Conservation (phyloP, 495 filamentous ascomycete species). For the Venustampulla echinocandica region DNA sequence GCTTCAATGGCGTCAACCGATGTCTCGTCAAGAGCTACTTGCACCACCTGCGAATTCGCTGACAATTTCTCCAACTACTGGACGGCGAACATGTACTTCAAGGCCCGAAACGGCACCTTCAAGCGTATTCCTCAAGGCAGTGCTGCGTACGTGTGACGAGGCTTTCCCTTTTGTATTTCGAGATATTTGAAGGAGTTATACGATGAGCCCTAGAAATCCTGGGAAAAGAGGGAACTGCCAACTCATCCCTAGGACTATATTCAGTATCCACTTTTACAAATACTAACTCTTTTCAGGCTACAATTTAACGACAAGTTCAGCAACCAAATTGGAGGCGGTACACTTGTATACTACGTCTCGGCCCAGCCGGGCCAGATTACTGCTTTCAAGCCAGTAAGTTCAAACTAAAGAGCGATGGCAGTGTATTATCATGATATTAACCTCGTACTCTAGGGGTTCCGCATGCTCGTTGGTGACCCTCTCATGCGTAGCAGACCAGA, state of each 20-base stretch:
- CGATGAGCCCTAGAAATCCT: background rate
- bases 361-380: conserved; percentile 42
- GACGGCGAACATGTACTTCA: conserved; percentile 56
- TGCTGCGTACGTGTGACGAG: conserved; percentile 42
- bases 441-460: conserved; percentile 25
- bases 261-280: background rate
- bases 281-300: conserved; percentile 8
- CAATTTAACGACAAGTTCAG: conserved; percentile 41
- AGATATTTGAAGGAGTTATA: background rate
- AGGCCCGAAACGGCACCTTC: conserved; percentile 53
- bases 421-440: conserved; percentile 18
- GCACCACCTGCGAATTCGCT: conserved; percentile 51
- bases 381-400: conserved; percentile 41
- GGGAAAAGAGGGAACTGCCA: background rate
- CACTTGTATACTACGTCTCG: conserved; percentile 46
- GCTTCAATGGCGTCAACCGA: conserved; percentile 45
- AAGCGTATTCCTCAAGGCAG: conserved; percentile 52
- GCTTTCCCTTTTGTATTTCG: background rate
- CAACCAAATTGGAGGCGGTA: conserved; percentile 39
- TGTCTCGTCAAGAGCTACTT: conserved; percentile 41
- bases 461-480: conserved; percentile 37
- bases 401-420: conserved; percentile 24
- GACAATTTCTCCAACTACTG: conserved; percentile 65
- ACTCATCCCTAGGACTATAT: no score
- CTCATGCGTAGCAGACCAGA: conserved; percentile 1